phyloP scores from a whole-genome alignment of 2,329 filamentous ascomycete species.

The Colletotrichum tanaceti region DNA sequence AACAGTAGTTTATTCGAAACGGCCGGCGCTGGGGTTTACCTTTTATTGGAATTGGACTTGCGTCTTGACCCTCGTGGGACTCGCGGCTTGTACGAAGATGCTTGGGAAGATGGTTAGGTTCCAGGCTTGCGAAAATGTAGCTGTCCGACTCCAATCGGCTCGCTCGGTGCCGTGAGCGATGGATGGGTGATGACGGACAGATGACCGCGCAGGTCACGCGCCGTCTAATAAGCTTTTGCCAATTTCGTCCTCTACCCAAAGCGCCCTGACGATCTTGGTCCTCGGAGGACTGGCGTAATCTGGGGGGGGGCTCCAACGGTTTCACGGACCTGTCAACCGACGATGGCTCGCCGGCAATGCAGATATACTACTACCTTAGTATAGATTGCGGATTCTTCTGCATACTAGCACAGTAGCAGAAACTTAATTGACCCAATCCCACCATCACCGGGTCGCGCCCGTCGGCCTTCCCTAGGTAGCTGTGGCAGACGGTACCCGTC shows the following conservation, averaged over 20 bases:
- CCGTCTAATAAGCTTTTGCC: conserved; percentile 1
- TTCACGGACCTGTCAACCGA: neutral
- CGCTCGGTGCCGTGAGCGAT: neutral
- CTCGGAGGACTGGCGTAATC: conserved; percentile 12
- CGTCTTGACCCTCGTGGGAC: neutral
- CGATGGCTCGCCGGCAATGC: neutral
- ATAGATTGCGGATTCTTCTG: neutral
- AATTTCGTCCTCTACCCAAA: conserved; percentile 22
- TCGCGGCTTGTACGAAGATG: neutral
- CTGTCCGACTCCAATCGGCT: no score
- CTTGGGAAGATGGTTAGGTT: no score
- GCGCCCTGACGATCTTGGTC: conserved; percentile 9
- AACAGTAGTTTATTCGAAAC: neutral
- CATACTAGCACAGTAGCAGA: no score
- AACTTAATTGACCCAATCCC: no score
- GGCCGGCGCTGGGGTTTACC: neutral
- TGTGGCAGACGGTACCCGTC: no score
- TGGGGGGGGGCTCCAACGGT: neutral
- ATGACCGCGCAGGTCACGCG: neutral
- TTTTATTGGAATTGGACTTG: no score
- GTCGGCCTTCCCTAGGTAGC: conserved; percentile 21
- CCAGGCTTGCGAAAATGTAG: neutral
- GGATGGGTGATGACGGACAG: neutral
- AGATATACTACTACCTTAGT: no score
- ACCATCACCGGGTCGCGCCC: neutral